A percentile compares a stretch with the other conserved stretches of the same genome.
Conservation (phyloP, 805 yeast species). For the Candida taoyuanica region DNA sequence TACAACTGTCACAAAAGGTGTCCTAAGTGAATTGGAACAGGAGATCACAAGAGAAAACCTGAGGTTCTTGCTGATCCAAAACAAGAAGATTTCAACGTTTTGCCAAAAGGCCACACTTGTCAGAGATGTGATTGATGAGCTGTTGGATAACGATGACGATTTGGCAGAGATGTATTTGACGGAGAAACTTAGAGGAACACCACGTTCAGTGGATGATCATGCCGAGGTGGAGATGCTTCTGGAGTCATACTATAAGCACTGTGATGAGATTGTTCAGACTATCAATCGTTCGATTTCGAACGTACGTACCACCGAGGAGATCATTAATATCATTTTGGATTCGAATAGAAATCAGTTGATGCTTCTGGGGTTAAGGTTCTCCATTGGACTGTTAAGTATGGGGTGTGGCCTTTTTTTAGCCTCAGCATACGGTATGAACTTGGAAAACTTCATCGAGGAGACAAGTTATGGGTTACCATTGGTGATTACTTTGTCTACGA, state of each 20-base stretch:
- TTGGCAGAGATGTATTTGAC: constrained; percentile 77
- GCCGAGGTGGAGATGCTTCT: constrained; percentile 85
- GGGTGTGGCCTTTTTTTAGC: constrained; percentile 80
- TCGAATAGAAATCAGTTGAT: constrained; percentile 91
- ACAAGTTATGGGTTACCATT: constrained; percentile 61
- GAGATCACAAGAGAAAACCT: constrained; percentile 77
- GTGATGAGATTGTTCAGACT: constrained; percentile 92
- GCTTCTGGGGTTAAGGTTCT: constrained; percentile 79
- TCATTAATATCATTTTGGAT: constrained; percentile 87
- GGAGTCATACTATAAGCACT: constrained; percentile 86
- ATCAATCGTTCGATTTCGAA: constrained; percentile 74
- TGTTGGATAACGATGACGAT: constrained; percentile 84
- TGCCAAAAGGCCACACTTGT: constrained; percentile 79
- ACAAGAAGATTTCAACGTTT: constrained; percentile 79
- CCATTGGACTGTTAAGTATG: constrained; percentile 76
- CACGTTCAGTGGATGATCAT: constrained; percentile 58
- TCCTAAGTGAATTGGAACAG: constrained; percentile 72
- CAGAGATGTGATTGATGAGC: constrained; percentile 78
- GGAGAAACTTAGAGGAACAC: constrained; percentile 44
- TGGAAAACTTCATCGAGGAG: constrained; percentile 89
- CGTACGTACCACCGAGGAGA: constrained; percentile 90
- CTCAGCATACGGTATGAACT: constrained; percentile 92
- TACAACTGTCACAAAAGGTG: constrained; percentile 66
- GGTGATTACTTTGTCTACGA: constrained; percentile 36
- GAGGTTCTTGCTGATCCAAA: constrained; percentile 73